Percentiles rank a stretch among this genome's conserved stretches.
phyloP scores from a whole-genome alignment of 2,329 filamentous ascomycete species.

The Penicillium sp. region DNA sequence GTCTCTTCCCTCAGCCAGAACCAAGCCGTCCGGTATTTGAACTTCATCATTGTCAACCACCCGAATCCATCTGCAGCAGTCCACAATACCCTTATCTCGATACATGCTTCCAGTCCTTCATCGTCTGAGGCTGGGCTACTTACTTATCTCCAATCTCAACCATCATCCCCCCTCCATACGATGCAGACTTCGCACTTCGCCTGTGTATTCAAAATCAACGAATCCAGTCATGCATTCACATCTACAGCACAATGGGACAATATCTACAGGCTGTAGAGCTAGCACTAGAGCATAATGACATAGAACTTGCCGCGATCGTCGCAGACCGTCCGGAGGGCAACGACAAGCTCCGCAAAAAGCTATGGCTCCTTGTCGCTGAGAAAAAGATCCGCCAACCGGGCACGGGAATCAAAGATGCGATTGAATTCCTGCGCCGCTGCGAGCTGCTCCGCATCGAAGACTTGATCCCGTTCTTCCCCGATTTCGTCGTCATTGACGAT shows the following conservation, averaged over 20 bases:
- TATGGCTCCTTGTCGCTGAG: slow-evolving; percentile 93
- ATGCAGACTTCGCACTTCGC: slow-evolving; percentile 92
- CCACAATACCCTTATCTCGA: slow-evolving; percentile 94
- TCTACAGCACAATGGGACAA: slow-evolving; percentile 95
- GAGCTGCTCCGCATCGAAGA: slow-evolving; percentile 94
- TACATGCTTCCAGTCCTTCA: slow-evolving; percentile 84
- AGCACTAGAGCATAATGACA: slow-evolving; percentile 81
- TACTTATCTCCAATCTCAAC: slow-evolving; percentile 86
- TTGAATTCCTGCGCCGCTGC: slow-evolving; percentile 88
- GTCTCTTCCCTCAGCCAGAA: slow-evolving; percentile 67
- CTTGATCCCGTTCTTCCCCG: slow-evolving; percentile 95
- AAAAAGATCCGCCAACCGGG: slow-evolving; percentile 81
- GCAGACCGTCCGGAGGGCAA: slow-evolving; percentile 79
- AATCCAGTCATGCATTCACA: slow-evolving; percentile 91
- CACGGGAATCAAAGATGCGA: slow-evolving; percentile 85
- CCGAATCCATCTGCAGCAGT: slow-evolving; percentile 78
- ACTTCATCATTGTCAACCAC: slow-evolving; percentile 82
- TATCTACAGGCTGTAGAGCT: slow-evolving; percentile 91
- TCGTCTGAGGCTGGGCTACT: slow-evolving; percentile 81
- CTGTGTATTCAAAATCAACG: slow-evolving; percentile 93
- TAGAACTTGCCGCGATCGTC: slow-evolving; percentile 84
- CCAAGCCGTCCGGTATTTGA: slow-evolving; percentile 89
- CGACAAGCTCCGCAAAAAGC: slow-evolving; percentile 78
- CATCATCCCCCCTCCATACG: slow-evolving; percentile 80
- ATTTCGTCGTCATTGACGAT: slow-evolving; percentile 97